Conservation (phyloP, 192 early-diverging fungal species). For the Coemansia sp. region DNA sequence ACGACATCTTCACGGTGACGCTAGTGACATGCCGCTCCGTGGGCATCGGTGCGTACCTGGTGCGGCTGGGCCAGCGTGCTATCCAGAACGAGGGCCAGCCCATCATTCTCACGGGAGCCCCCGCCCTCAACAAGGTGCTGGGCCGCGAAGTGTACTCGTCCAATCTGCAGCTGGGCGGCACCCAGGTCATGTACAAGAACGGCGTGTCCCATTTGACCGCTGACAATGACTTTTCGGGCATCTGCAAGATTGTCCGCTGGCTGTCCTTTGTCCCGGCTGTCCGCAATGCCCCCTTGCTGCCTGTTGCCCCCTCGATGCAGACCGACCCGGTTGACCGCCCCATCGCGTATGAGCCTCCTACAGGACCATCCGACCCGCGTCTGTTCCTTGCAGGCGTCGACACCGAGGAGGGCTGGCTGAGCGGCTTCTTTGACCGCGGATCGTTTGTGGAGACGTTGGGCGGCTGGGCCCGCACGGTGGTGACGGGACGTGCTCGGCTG, state of each 20-base stretch:
- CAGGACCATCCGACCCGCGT: slow-evolving; percentile 87
- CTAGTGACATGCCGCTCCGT: slow-evolving; percentile 97
- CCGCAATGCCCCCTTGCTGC: slow-evolving; percentile 63
- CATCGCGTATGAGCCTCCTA: slow-evolving; percentile 80
- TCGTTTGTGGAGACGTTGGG: slow-evolving; percentile 94
- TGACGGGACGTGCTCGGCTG: slow-evolving; percentile 89
- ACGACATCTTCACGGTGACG: slow-evolving; percentile 96
- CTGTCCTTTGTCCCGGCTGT: slow-evolving; percentile 82
- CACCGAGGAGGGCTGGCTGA: slow-evolving; percentile 62
- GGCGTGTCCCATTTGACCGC: slow-evolving; percentile 97
- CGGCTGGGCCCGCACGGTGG: slow-evolving; percentile 97
- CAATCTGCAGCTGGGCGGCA: slow-evolving; percentile 97
- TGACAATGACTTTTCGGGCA: slow-evolving; percentile 91
- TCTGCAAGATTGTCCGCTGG: slow-evolving; percentile 92
- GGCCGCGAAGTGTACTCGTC: slow-evolving; percentile 98
- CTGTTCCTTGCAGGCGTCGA: slow-evolving; percentile 82
- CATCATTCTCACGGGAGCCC: slow-evolving; percentile 96
- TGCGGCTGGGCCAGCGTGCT: slow-evolving; percentile 94
- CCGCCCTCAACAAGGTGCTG: slow-evolving; percentile 95
- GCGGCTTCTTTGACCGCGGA: slow-evolving; percentile 96
- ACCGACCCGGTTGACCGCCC: slow-evolving; percentile 78
- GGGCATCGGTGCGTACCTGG: slow-evolving; percentile 98
- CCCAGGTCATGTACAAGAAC: slow-evolving; percentile 99
- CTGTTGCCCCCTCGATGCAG: slow-evolving; percentile 55
- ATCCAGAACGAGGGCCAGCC: slow-evolving; percentile 98